Conservation (phyloP, 2,329 filamentous ascomycete species). For the Whalleya microplaca region DNA sequence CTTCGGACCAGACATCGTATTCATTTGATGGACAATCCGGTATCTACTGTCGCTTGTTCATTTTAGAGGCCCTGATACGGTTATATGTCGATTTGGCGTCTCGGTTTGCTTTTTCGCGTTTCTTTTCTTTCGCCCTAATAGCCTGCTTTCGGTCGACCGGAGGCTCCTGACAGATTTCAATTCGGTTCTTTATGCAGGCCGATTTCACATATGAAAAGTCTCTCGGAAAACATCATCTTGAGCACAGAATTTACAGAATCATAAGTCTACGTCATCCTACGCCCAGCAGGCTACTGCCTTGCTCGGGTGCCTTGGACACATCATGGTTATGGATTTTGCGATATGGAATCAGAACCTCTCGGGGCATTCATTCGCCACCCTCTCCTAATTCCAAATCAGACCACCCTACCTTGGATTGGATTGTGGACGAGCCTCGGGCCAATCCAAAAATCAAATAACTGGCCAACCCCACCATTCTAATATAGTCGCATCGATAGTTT, state of each 20-base stretch:
- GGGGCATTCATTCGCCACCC: slow-evolving; percentile 23
- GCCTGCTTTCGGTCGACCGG: slow-evolving; percentile 30
- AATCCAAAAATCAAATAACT: slow-evolving; percentile 25
- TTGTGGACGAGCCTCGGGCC: slow-evolving; percentile 23
- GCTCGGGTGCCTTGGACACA: slow-evolving; percentile 61
- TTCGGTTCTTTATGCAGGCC: slow-evolving; percentile 39
- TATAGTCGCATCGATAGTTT: slow-evolving; percentile 36
- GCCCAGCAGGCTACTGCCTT: slow-evolving; percentile 52
- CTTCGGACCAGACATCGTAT: slow-evolving; percentile 9
- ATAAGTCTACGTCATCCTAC: slow-evolving; percentile 62
- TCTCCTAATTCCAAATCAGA: slow-evolving; percentile 22
- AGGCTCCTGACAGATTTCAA: slow-evolving; percentile 34
- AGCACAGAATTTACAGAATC: slow-evolving; percentile 57
- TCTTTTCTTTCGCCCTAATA: slow-evolving; percentile 29
- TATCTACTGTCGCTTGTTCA: not conserved
- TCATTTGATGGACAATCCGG: slow-evolving; percentile 1
- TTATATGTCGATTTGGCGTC: slow-evolving; percentile 4
- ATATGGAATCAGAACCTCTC: slow-evolving; percentile 43
- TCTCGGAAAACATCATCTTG: slow-evolving; percentile 54
- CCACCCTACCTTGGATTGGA: slow-evolving; percentile 24
- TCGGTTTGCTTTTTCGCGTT: slow-evolving; percentile 14
- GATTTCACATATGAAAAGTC: slow-evolving; percentile 50
- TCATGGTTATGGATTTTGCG: slow-evolving; percentile 65
- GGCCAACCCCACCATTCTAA: slow-evolving; percentile 30
- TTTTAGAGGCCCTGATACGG: slow-evolving; percentile 4